Evolutionary conservation across 2,329 filamentous ascomycete genomes (phyloP).

Genomic region (Coniella lustricola): DNA sequence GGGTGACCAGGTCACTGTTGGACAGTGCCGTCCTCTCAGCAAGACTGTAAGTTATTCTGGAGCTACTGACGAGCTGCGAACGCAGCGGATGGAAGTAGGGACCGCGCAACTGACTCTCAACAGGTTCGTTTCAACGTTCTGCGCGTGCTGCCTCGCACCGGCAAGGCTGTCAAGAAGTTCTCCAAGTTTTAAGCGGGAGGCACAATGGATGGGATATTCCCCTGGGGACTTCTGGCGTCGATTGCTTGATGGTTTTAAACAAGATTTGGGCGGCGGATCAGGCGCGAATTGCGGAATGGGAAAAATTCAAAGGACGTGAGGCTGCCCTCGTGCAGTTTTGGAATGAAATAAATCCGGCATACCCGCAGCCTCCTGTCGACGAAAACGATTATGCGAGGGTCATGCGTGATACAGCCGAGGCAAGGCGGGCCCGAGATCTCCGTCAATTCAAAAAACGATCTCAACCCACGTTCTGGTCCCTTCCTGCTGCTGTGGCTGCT

Average conservation of each 20-base stretch:
- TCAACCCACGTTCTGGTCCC: constrained; percentile 4
- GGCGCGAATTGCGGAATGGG: constrained; percentile 22
- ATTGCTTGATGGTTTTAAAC: constrained; percentile 28
- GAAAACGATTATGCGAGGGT: constrained; percentile 13
- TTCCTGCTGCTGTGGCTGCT: not conserved
- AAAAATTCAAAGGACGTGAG: constrained; percentile 19
- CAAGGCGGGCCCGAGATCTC: constrained; percentile 12
- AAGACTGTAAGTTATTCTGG: constrained; percentile 77
- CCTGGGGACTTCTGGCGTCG: constrained; percentile 28
- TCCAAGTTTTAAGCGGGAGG: constrained; percentile 78
- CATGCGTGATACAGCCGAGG: constrained; percentile 14
- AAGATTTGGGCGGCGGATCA: constrained; percentile 27
- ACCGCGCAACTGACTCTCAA: constrained; percentile 15
- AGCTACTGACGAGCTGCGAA: not conserved
- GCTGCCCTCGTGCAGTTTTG: constrained; percentile 27
- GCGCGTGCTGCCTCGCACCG: constrained; percentile 93
- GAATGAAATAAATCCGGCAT: constrained; percentile 23
- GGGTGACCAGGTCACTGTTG: constrained; percentile 98
- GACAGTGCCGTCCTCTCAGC: constrained; percentile 97
- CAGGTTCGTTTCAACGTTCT: constrained; percentile 99
- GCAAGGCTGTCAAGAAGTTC: constrained; percentile 97
- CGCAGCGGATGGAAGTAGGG: not conserved
- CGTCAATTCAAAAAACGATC: constrained; percentile 15
- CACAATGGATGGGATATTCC: constrained; percentile 21
- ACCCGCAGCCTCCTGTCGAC: constrained; percentile 14